Evolutionary conservation across 768 basidiomycete species (phyloP).

Genomic region (Pleurotus djamor): DNA sequence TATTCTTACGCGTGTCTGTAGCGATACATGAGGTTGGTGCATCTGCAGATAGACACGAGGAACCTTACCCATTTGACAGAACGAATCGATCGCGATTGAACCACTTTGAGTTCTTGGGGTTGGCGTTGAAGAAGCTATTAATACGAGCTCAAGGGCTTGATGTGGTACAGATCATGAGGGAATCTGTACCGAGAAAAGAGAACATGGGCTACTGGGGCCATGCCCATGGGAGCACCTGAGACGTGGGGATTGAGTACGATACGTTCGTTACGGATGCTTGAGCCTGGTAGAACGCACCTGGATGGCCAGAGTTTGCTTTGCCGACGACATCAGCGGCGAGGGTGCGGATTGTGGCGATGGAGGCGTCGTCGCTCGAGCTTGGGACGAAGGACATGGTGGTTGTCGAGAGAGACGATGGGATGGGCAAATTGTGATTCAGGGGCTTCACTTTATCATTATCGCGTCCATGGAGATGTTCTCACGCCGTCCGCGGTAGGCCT

Average conservation of each 20-base stretch:
- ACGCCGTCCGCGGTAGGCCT: conserved; percentile 2
- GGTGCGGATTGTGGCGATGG: conserved; percentile 72
- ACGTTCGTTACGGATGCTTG: conserved; percentile 2
- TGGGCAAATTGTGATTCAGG: conserved; percentile 8
- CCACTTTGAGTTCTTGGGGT: conserved; percentile 90
- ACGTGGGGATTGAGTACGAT: conserved; percentile 12
- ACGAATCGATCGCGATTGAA: conserved; percentile 97
- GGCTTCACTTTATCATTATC: conserved; percentile 5
- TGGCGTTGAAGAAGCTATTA: conserved; percentile 79
- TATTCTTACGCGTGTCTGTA: conserved; percentile 70
- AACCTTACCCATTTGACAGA: conserved; percentile 85
- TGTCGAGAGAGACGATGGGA: conserved; percentile 13
- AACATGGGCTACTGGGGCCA: conserved; percentile 83
- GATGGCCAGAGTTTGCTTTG: conserved; percentile 94
- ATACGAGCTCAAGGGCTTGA: background rate
- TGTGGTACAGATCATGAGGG: background rate
- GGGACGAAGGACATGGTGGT: conserved; percentile 41
- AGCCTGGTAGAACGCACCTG: conserved; percentile 45
- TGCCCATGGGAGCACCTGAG: conserved; percentile 89
- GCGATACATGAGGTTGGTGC: conserved; percentile 13
- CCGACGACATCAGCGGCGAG: conserved; percentile 76
- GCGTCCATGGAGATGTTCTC: conserved; percentile 7
- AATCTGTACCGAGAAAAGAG: conserved; percentile 65
- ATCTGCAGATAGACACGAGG: background rate
- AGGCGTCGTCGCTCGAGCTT: conserved; percentile 47